Conservation (phyloP, 257 asterid species). For the Penstemon davidsonii region DNA sequence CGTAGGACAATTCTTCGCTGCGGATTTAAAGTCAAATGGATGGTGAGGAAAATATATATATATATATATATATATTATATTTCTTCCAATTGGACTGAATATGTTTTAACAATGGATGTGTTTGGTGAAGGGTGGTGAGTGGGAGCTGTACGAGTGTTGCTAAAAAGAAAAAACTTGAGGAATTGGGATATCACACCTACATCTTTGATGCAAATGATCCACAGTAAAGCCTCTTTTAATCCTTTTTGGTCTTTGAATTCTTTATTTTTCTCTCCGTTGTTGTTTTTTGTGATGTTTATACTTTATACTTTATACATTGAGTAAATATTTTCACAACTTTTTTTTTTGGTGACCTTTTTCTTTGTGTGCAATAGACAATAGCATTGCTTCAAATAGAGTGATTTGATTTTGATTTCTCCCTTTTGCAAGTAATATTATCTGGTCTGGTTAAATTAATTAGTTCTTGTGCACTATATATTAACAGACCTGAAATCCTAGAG, state of each 20-base stretch:
- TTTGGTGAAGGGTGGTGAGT: slow-evolving; percentile 60
- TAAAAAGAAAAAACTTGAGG: slow-evolving; percentile 57
- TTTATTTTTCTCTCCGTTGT: neutral
- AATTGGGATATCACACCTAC: slow-evolving; percentile 63
- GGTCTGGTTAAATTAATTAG: too few relatives aligned
- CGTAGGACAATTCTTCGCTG: slow-evolving; percentile 76
- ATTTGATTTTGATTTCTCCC: neutral
- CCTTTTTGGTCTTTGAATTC: slow-evolving; percentile 20
- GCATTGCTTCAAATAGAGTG: too few relatives aligned
- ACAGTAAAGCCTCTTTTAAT: slow-evolving; percentile 34
- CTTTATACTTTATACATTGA: neutral
- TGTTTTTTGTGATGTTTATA: neutral
- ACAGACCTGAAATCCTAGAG: slow-evolving; percentile 74
- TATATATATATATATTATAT: too few relatives aligned
- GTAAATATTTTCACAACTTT: neutral
- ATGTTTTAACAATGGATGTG: slow-evolving; percentile 2
- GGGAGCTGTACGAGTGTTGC: slow-evolving; percentile 74
- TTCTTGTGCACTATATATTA: slow-evolving; percentile 16
- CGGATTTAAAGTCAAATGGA: slow-evolving; percentile 60
- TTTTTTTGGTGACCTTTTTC: neutral
- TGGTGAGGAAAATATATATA: slow-evolving; percentile 65
- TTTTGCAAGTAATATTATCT: neutral
- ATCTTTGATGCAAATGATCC: slow-evolving; percentile 69
- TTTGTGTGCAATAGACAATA: too few relatives aligned
- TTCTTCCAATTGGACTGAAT: neutral